Percentiles rank a stretch among this genome's conserved stretches.
These are phyloP conservation scores for Daldinia childiae DNA, from an alignment of 495 filamentous ascomycete species.

Conservation along the genomic window DNA sequence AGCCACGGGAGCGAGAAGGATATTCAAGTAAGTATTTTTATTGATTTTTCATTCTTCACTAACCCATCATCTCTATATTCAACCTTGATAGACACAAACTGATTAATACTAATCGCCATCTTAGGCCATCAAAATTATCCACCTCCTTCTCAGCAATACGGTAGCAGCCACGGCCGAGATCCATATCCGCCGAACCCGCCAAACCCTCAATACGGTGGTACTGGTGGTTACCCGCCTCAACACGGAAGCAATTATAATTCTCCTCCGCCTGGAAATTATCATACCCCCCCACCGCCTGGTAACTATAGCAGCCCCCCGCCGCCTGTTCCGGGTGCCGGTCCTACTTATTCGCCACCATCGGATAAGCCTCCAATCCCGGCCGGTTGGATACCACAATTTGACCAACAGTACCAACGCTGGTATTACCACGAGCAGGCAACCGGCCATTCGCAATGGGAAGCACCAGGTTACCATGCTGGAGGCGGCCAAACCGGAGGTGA, in stretches of 20 bases:
- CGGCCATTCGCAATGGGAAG: slow-evolving; percentile 69
- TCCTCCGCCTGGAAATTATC: slow-evolving; percentile 34
- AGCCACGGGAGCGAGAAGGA: slow-evolving; percentile 17
- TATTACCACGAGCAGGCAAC: slow-evolving; percentile 68
- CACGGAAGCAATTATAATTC: slow-evolving; percentile 27
- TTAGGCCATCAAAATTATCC: slow-evolving; percentile 37
- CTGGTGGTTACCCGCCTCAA: slow-evolving; percentile 38
- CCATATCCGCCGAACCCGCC: slow-evolving; percentile 23
- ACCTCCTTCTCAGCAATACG: slow-evolving; percentile 42
- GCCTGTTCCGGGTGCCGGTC: slow-evolving; percentile 42
- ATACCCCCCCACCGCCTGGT: background rate
- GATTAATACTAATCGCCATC: background rate
- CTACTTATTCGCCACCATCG: slow-evolving; percentile 51
- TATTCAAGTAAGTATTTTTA: slow-evolving; percentile 26
- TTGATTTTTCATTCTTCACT: background rate
- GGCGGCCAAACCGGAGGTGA: slow-evolving; percentile 20
- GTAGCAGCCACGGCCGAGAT: slow-evolving; percentile 16
- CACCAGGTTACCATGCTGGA: slow-evolving; percentile 50
- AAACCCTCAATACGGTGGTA: slow-evolving; percentile 16
- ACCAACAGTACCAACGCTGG: slow-evolving; percentile 64
- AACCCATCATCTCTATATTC: background rate
- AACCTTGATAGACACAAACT: background rate
- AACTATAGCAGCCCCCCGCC: slow-evolving; percentile 41
- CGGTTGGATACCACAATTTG: slow-evolving; percentile 70
- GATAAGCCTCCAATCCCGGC: slow-evolving; percentile 63